These are phyloP conservation scores for Stromatinia cepivora DNA, from an alignment of 2,329 filamentous ascomycete genomes.

Conservation along the genomic window DNA sequence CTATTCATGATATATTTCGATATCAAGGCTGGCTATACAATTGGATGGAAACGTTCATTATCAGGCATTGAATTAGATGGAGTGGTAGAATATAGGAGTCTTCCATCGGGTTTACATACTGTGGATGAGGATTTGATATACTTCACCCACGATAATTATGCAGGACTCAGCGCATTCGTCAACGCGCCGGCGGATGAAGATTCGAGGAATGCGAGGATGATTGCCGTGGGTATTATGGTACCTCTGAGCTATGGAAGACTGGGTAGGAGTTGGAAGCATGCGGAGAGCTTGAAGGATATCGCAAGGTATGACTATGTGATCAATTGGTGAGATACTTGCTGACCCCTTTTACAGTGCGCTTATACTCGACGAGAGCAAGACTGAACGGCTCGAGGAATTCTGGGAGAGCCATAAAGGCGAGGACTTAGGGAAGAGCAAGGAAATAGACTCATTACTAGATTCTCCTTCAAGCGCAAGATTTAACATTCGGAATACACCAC, in stretches of 20 bases:
- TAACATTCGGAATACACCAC: conserved; percentile 42
- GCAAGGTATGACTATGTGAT: conserved; percentile 55
- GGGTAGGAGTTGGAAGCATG: conserved; percentile 87
- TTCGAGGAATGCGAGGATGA: conserved; percentile 85
- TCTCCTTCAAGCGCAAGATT: conserved; percentile 48
- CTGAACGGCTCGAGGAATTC: conserved; percentile 69
- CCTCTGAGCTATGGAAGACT: conserved; percentile 81
- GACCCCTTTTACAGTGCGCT: conserved; percentile 50
- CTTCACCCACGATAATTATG: conserved; percentile 82
- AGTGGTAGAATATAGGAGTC: conserved; percentile 91
- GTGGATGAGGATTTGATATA: conserved; percentile 88
- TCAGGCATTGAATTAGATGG: conserved; percentile 75
- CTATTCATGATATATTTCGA: conserved; percentile 91
- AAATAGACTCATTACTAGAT: conserved; percentile 38
- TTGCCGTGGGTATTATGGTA: conserved; percentile 86
- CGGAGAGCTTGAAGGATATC: conserved; percentile 70
- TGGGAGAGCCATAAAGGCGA: conserved; percentile 65
- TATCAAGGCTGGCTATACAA: conserved; percentile 86
- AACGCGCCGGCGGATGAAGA: conserved; percentile 77
- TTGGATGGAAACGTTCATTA: conserved; percentile 79
- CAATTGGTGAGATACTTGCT: conserved; percentile 28
- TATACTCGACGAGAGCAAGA: conserved; percentile 64
- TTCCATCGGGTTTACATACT: conserved; percentile 89
- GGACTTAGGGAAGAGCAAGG: conserved; percentile 26
- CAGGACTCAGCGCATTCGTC: conserved; percentile 88